These are phyloP conservation scores for Torrubiella hemipterigena DNA, from an alignment of 2,329 filamentous ascomycete species.

Conservation along the genomic window DNA sequence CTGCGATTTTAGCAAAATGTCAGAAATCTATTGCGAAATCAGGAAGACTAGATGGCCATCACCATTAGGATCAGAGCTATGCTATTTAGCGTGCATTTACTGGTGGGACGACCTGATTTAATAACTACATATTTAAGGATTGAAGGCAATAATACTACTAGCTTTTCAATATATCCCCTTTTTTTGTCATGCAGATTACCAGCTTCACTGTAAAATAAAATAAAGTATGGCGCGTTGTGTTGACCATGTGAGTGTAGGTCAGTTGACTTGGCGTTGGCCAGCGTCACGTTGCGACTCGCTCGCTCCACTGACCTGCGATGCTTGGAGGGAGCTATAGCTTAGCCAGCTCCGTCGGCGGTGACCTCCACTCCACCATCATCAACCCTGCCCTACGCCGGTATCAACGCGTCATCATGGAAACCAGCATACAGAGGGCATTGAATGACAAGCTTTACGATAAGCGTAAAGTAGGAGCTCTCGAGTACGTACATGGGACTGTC, in stretches of 20 bases:
- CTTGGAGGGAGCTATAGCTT: no score
- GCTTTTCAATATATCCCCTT: neutral
- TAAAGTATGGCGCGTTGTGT: neutral
- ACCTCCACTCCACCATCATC: neutral
- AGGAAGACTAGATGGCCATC: slow-evolving; percentile 10
- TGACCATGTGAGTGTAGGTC: no score
- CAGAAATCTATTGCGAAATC: slow-evolving; percentile 36
- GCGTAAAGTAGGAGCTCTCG: slow-evolving; percentile 88
- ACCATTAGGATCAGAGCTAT: slow-evolving; percentile 6
- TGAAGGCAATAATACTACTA: neutral
- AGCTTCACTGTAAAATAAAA: neutral
- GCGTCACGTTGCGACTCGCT: no score
- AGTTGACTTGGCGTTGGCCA: no score
- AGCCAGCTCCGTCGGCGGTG: neutral
- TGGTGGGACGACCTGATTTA: neutral
- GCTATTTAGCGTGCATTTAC: slow-evolving; percentile 4
- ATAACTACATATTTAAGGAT: no score
- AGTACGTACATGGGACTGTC: no score
- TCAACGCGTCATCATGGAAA: slow-evolving; percentile 69
- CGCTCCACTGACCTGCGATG: no score
- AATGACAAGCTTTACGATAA: slow-evolving; percentile 99
- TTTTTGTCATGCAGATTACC: slow-evolving; percentile 3
- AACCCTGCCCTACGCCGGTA: no score
- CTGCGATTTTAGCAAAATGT: slow-evolving; percentile 65
- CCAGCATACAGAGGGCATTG: slow-evolving; percentile 75